Conservation (phyloP, 2,329 filamentous ascomycete species). For the Trichoderma gracile region DNA sequence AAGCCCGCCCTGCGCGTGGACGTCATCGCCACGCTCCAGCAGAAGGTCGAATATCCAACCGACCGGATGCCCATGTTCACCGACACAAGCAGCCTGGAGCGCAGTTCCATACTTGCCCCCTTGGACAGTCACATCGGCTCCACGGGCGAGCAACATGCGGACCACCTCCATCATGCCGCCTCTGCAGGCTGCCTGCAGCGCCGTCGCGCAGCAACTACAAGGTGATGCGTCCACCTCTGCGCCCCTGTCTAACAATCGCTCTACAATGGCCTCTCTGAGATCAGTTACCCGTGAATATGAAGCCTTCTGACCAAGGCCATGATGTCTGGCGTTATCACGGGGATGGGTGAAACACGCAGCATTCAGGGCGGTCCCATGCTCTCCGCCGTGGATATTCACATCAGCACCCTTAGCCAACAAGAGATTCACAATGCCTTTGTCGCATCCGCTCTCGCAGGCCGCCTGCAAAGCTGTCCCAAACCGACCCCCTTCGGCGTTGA, state of each 20-base stretch:
- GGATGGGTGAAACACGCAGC: not conserved
- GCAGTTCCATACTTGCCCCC: not conserved
- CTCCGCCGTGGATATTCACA: not conserved
- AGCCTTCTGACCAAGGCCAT: too few species aligned
- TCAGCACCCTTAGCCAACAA: not conserved
- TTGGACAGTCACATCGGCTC: conserved; percentile 2
- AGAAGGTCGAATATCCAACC: conserved; percentile 2
- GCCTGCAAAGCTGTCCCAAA: not conserved
- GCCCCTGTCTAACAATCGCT: too few species aligned
- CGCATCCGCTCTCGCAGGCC: not conserved
- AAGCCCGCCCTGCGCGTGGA: not conserved
- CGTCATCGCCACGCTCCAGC: not conserved
- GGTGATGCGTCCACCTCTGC: too few species aligned
- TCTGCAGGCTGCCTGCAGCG: not conserved
- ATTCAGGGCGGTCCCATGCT: not conserved
- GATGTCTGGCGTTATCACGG: too few species aligned
- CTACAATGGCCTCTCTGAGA: too few species aligned
- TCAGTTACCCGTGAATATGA: too few species aligned
- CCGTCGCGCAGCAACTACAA: too few species aligned
- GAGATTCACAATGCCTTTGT: not conserved
- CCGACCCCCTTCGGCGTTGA: not conserved
- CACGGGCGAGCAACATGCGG: not conserved
- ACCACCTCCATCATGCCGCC: not conserved
- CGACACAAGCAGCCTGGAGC: not conserved
- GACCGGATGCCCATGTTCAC: too few species aligned